Evolutionary conservation across 2,329 filamentous ascomycete genomes (phyloP), one percentile per base, ranked within the genome.

Genomic region (Colletotrichum brevisporum): DNA sequence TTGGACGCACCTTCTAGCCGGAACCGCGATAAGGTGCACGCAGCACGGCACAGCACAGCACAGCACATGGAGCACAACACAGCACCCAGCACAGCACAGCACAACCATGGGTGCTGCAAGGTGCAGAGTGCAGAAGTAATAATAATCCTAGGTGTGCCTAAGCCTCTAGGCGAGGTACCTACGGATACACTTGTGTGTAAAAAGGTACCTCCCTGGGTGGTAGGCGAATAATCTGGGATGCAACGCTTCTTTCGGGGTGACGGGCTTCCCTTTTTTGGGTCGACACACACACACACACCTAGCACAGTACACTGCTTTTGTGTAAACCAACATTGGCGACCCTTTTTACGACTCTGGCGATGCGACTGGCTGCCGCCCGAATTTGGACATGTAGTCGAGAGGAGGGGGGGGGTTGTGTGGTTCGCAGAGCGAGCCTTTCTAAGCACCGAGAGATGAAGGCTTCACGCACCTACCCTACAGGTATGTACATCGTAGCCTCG

Each of bases 231-330:
- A 8, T 36, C 8, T 36, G 31, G 31, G 31, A 36, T 36, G 31
- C 31, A 36, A 10, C 31, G 31, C 31, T 36, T 36, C 31, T 36
- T 36, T 51, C 55, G 43, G 39, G 61, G 62, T 16, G 41, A 54
- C 39, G 55, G 52, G 41, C 36, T 41, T 65, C 41, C 66, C 61
- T 45, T 51, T 69, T 69, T 18, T n/a, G 59, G 66, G 61, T 26
- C 45, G 31, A 52, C 27, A 36, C 43, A 43, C 43, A 31, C 43
- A 31, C 31, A 36, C 31, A 36, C 31, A 36, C 5, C 31, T 36
- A 31, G 2, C 27, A 31, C 6, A 9, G 27, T 8, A 31, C 27
- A 31, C 27, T 31, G 10, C 31, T 24, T 24, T 24, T 24, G 31
- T 36, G 10, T 36, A 36, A 36, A 36, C 31, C 31, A 36, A 36